Conservation (phyloP, 2,329 filamentous ascomycete genomes). For the Scytalidium sp. region DNA sequence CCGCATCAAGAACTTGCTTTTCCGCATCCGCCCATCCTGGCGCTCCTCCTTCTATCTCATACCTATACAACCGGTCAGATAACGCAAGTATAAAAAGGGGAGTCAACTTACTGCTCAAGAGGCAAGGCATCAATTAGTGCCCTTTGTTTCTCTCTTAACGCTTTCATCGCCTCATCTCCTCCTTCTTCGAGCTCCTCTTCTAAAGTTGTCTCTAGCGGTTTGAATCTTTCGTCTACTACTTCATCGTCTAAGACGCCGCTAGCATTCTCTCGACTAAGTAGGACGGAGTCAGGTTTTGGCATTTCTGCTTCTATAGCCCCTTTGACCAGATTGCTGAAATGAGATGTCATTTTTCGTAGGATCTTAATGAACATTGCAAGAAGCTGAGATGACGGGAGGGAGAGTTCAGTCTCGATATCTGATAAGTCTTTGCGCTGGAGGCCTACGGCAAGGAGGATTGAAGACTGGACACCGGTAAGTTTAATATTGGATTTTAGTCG, state of each 20-base stretch:
- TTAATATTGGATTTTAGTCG: conserved; percentile 65
- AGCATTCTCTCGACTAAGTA: conserved; percentile 57
- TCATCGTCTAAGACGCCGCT: conserved; percentile 69
- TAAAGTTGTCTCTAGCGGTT: conserved; percentile 67
- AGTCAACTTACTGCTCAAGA: conserved; percentile 69
- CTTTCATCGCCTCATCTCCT: conserved; percentile 70
- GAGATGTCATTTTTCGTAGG: conserved; percentile 77
- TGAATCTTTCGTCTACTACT: conserved; percentile 61
- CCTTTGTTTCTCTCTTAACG: conserved; percentile 75
- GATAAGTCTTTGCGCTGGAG: conserved; percentile 88
- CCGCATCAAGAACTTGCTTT: conserved; percentile 63
- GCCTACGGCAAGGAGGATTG: conserved; percentile 85
- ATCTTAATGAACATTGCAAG: conserved; percentile 98
- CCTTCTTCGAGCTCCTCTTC: conserved; percentile 84
- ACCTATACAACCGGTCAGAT: conserved; percentile 40
- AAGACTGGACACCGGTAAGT: conserved; percentile 79
- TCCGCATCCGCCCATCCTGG: conserved; percentile 69
- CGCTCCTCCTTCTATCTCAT: conserved; percentile 61
- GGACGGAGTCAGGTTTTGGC: conserved; percentile 54
- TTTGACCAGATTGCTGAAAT: conserved; percentile 74
- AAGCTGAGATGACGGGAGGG: conserved; percentile 71
- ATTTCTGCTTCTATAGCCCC: conserved; percentile 68
- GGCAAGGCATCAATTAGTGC: conserved; percentile 89
- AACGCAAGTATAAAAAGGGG: conserved; percentile 2
- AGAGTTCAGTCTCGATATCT: conserved; percentile 73